These are phyloP conservation scores for Williopsis jadinii DNA, from an alignment of 1,139 yeast species.

Conservation along the genomic window DNA sequence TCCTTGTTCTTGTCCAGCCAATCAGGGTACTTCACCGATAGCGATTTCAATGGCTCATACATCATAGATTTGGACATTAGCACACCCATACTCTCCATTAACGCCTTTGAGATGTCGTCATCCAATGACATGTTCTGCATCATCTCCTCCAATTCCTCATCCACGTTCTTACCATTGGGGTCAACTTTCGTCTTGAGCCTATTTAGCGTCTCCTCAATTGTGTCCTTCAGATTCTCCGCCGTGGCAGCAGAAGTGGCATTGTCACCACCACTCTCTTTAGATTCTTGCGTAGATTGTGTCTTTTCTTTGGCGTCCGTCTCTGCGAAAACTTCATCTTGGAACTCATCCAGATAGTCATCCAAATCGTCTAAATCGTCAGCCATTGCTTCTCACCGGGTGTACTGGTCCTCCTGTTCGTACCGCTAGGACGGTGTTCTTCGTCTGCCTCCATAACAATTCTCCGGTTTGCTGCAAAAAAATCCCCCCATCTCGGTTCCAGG, in stretches of 20 bases:
- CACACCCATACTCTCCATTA: slow-evolving; percentile 76
- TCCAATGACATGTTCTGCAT: slow-evolving; percentile 34
- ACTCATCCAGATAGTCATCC: slow-evolving; percentile 69
- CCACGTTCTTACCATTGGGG: slow-evolving; percentile 27
- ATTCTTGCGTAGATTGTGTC: slow-evolving; percentile 45
- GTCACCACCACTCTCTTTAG: slow-evolving; percentile 34
- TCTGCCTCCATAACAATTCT: too few species aligned
- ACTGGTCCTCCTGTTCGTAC: neutral
- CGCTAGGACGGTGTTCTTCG: neutral
- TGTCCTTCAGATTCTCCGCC: slow-evolving; percentile 50
- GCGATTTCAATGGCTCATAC: slow-evolving; percentile 82
- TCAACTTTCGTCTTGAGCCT: slow-evolving; percentile 64
- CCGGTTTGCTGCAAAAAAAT: too few species aligned
- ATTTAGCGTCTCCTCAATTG: slow-evolving; percentile 76
- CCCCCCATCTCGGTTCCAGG: too few species aligned
- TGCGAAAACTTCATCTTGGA: slow-evolving; percentile 56
- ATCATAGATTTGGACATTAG: slow-evolving; percentile 80
- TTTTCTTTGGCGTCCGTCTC: slow-evolving; percentile 39
- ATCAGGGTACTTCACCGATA: slow-evolving; percentile 50
- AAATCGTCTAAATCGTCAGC: slow-evolving; percentile 67
- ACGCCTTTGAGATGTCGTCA: slow-evolving; percentile 45
- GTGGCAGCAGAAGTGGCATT: neutral
- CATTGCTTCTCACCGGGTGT: slow-evolving; percentile 1
- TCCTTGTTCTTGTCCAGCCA: slow-evolving; percentile 36
- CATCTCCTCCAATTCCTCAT: slow-evolving; percentile 50